Percentiles rank a stretch among this genome's conserved stretches.
These are phyloP conservation scores for Penicillium cosmopolitanum DNA, from an alignment of 495 filamentous ascomycete species.

Conservation along the genomic window DNA sequence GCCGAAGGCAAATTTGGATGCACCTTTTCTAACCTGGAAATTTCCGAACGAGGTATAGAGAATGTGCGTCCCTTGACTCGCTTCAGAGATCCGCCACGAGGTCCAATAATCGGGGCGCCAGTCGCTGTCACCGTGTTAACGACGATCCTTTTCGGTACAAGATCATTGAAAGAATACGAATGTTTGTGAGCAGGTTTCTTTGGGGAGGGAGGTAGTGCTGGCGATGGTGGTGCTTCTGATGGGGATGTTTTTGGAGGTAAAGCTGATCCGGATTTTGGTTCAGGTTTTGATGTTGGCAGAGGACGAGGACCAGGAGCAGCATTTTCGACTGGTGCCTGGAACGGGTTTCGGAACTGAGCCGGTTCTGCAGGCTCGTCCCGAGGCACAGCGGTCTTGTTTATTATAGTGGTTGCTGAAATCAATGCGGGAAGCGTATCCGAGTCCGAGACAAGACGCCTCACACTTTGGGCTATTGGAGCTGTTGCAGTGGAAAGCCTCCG, in stretches of 20 bases:
- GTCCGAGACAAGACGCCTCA: constrained; percentile 35
- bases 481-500: constrained; percentile 36
- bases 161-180: constrained; percentile 30
- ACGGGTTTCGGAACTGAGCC: constrained; percentile 43
- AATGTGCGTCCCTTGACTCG: constrained; percentile 43
- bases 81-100: constrained; percentile 34
- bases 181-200: constrained; percentile 23
- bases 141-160: constrained; percentile 29
- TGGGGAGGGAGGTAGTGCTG: not conserved
- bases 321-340: constrained; percentile 20
- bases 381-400: constrained; percentile 13
- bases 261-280: not conserved
- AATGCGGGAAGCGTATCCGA: constrained; percentile 39
- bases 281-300: not conserved
- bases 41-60: constrained; percentile 33
- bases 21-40: constrained; percentile 30
- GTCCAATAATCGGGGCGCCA: constrained; percentile 22
- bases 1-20: constrained; percentile 26
- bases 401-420: constrained; percentile 44
- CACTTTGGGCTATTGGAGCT: constrained; percentile 27
- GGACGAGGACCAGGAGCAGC: not conserved
- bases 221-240: not conserved
- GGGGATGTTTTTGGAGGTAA: constrained; percentile 3
- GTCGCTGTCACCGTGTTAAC: constrained; percentile 30
- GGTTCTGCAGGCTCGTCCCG: constrained; percentile 20